Evolutionary conservation across 1,284 basidiomycete genomes (phyloP), one percentile per base, ranked within the genome.

Genomic region (Abortiporus biennis): DNA sequence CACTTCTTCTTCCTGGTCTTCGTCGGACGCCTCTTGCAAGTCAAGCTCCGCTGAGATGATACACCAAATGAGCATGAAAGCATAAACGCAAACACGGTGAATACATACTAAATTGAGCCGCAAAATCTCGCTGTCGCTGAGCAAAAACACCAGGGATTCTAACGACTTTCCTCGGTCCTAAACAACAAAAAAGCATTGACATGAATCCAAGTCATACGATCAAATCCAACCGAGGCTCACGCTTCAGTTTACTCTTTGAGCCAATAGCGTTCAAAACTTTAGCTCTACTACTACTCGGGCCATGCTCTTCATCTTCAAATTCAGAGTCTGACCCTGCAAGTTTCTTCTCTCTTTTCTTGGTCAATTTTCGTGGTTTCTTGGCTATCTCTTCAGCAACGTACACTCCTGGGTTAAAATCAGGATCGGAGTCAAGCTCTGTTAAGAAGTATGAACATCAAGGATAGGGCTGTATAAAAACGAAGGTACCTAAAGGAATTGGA

Each of bases 1-100:
- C 6, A 51, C 49, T 1, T 40, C 45, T 3, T 41, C 40, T 1
- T 43, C 46, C 8, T 43, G 33, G 13, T 56, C 56, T 16, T 48
- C 54, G 12, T 58, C 53, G 9, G 47, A 45, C 1, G 37, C 43
- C 2, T 47, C 42, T 6, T 51, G 31, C 8, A 56, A 48, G 6
- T 50, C 54, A 1, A 58, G 32, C 9, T 51, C 40, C 3, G 47
- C 55, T 56, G 5, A 17, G 21, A 24, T 4, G 13, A n/a, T n/a
- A 19, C 31, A 29, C 20, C 21, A 13, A n/a, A n/a, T n/a, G n/a
- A 35, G 23, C 24, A 13, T 36, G 31, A 15, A 33, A 25, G n/a
- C 11, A 22, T 27, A 29, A 6, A n/a, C 8, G 13, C 12, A 21
- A 16, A 17, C 34, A 12, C 22, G n/a, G 25, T 29, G 27, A n/a